phyloP scores from a whole-genome alignment of 1,139 yeast genomes.

The Taiozyma sp. region DNA sequence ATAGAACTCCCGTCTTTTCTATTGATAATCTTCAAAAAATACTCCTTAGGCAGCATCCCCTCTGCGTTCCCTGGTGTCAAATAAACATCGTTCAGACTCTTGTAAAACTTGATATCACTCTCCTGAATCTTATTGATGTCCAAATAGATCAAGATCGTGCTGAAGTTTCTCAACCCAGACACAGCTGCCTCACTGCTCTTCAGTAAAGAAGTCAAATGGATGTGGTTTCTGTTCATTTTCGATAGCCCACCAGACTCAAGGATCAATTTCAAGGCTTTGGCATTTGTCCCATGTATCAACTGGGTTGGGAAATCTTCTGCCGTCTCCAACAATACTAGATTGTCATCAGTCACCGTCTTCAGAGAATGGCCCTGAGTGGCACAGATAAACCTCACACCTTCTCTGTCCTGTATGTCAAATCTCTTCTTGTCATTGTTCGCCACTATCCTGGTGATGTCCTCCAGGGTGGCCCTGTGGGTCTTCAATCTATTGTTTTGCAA shows the following conservation, averaged over 20 bases:
- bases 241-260: constrained; percentile 52
- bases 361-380: constrained; percentile 95
- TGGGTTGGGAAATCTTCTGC: constrained; percentile 33
- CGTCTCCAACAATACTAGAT: constrained; percentile 28
- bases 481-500: constrained; percentile 57
- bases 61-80: constrained; percentile 55
- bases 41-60: constrained; percentile 47
- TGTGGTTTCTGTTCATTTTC: constrained; percentile 74
- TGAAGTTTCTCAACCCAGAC: constrained; percentile 68
- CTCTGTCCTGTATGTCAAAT: constrained; percentile 39
- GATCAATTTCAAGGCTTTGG: constrained; percentile 46
- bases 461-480: constrained; percentile 45
- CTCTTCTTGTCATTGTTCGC: constrained; percentile 65
- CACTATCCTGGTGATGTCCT: constrained; percentile 61
- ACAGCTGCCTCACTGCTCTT: constrained; percentile 40
- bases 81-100: constrained; percentile 71
- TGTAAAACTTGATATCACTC: constrained; percentile 50
- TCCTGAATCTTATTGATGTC: constrained; percentile 45
- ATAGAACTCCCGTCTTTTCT: constrained; percentile 14
- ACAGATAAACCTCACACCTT: constrained; percentile 41
- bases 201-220: constrained; percentile 57
- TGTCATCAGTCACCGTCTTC: constrained; percentile 38
- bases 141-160: constrained; percentile 60
- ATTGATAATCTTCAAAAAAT: constrained; percentile 37
- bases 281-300: constrained; percentile 80